Base-by-base conservation (phyloP, 2,329 filamentous ascomycete genomes). In the Pseudodiploospora longispora region DNA sequence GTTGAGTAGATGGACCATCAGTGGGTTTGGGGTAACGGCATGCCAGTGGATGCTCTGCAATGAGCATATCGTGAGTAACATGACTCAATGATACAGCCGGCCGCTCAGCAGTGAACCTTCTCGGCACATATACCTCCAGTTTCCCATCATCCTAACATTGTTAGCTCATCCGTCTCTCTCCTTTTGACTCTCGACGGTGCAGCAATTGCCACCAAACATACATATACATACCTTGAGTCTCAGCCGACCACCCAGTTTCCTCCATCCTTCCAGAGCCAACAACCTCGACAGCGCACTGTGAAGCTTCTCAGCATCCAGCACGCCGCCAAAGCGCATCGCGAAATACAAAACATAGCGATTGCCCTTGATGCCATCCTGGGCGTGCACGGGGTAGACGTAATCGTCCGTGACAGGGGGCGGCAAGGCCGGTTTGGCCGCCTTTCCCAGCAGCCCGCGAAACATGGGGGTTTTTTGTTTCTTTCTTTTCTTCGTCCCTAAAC, bases 41-140 rank as follows among this genome's bases (percentile, higher is more conserved):
- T 4, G 19, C 30, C 31, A 41, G 28, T 0, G 65, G 60, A 47
- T 75, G 67, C 8, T 69, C 60, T 3, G 49, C 43, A 10, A 74
- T 61, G 12, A 48, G 44, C 10, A 59, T 56, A 31, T 62, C 55
- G 47, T 68, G 57, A 5, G 49, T 47, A 1, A 55, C 56, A 33
- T 67, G 65, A 1, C 64, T 64, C 50, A 62, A 73, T 10, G 55
- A 52, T 4, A 73, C 54, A 0, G 65, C 62, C 1, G 68, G 72
- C 6, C 57, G 51, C 9, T 56, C 50, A 1, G 48, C 28, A 4
- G 55, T 57, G 43, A 62, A 63, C 6, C 48, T 31, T 28, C 46
- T 33, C 3, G 61, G 61, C 5, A 61, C 52, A 41, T 63, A 60
- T 3, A 61, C 48, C 41, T 62, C 58, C 8, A 62, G 48, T 41